Conservation (phyloP, 2,329 filamentous ascomycete species). For the Neonectria hederae region DNA sequence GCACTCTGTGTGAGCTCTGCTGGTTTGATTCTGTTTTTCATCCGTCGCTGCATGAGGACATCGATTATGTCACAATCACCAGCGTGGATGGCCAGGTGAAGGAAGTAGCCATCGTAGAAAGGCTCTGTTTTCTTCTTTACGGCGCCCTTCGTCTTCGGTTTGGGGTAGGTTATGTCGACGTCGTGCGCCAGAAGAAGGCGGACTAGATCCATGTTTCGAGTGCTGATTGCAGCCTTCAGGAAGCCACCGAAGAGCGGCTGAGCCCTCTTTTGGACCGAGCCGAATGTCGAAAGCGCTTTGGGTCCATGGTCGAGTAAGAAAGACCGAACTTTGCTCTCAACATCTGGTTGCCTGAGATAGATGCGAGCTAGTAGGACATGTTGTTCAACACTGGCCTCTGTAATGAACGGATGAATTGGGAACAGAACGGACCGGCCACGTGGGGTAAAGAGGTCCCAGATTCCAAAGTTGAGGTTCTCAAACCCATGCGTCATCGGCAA, state of each 20-base stretch:
- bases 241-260: background rate
- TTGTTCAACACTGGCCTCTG: background rate
- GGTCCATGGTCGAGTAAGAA: background rate
- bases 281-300: background rate
- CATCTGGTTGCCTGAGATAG: background rate
- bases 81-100: background rate
- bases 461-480: background rate
- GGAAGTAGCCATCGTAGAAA: background rate
- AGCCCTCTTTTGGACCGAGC: background rate
- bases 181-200: background rate
- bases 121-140: background rate
- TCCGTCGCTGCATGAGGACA: background rate
- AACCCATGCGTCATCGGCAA: background rate
- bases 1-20: background rate
- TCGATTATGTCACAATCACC: background rate
- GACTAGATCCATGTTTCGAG: background rate
- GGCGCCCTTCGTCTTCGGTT: background rate
- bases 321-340: background rate
- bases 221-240: background rate
- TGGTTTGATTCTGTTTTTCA: background rate
- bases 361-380: background rate
- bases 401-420: background rate
- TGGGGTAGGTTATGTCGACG: background rate
- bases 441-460: background rate
- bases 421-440: background rate